Percentiles rank a stretch among this genome's conserved stretches.
Conservation (phyloP, 2,329 filamentous ascomycete genomes). For the Berkeleyomyces rouxiae region DNA sequence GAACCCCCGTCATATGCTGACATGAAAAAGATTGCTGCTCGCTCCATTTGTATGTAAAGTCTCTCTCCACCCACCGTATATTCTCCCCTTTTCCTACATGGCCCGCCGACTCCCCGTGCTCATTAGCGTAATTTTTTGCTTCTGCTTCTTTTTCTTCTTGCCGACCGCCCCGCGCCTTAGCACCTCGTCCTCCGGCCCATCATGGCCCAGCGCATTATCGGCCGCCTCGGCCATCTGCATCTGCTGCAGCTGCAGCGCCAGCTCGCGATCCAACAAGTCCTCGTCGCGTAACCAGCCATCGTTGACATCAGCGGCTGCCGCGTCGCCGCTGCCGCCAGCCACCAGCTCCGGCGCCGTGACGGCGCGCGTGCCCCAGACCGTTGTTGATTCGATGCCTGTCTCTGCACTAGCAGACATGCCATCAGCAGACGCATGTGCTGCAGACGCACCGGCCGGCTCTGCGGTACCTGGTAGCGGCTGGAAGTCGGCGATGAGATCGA, state of each 20-base stretch:
- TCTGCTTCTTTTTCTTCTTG: slow-evolving; percentile 47
- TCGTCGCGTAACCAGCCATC: slow-evolving; percentile 83
- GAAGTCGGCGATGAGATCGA: slow-evolving; percentile 43
- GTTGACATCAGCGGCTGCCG: slow-evolving; percentile 26
- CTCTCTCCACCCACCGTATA: no score
- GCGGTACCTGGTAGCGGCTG: slow-evolving; percentile 40
- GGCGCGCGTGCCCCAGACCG: slow-evolving; percentile 81
- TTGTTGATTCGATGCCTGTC: slow-evolving; percentile 33
- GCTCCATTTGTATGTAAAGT: no score
- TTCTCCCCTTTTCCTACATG: slow-evolving; percentile 16
- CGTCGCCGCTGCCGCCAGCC: slow-evolving; percentile 20
- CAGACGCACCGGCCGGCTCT: slow-evolving; percentile 30
- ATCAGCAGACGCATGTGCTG: neutral
- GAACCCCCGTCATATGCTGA: neutral
- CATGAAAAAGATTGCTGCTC: neutral
- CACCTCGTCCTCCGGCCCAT: slow-evolving; percentile 13
- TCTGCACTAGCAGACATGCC: neutral
- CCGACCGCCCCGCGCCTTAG: slow-evolving; percentile 23
- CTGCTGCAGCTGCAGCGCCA: slow-evolving; percentile 42
- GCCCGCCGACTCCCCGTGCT: slow-evolving; percentile 43
- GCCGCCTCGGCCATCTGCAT: slow-evolving; percentile 24
- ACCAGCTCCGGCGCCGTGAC: slow-evolving; percentile 41
- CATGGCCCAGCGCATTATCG: slow-evolving; percentile 14
- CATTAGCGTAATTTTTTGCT: slow-evolving; percentile 58
- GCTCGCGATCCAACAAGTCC: slow-evolving; percentile 44